Conservation (phyloP, 495 filamentous ascomycete species). For the Ascodesmis nigricans region DNA sequence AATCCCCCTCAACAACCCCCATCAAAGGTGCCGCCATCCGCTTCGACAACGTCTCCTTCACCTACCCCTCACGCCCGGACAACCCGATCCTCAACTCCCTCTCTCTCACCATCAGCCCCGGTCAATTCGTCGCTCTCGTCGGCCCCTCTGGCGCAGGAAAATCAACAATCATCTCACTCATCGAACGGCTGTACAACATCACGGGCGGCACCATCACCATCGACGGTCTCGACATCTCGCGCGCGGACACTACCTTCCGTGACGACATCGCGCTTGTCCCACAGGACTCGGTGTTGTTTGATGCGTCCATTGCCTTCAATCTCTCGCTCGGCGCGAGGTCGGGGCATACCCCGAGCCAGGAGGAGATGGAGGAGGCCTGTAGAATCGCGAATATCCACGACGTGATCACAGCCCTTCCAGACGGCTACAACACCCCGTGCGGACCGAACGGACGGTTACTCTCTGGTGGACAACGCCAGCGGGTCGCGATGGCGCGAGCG, state of each 20-base stretch:
- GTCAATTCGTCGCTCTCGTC: conserved; percentile 13
- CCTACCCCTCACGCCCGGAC: conserved; percentile 29
- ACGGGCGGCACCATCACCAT: conserved; percentile 11
- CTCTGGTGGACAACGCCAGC: conserved; percentile 57
- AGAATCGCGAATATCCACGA: conserved; percentile 38
- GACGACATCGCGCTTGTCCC: conserved; percentile 26
- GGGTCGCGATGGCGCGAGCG: conserved; percentile 53
- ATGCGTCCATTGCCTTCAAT: conserved; percentile 30
- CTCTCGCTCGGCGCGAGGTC: conserved; percentile 27
- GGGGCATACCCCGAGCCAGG: too few relatives aligned
- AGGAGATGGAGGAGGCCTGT: conserved; percentile 32
- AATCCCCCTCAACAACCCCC: too few relatives aligned
- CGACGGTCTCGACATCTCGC: conserved; percentile 9
- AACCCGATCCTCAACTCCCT: conserved; percentile 23
- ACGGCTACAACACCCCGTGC: conserved; percentile 37
- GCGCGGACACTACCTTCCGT: conserved; percentile 25
- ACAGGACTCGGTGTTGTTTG: conserved; percentile 31
- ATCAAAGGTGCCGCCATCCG: conserved; percentile 20
- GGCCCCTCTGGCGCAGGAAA: conserved; percentile 40
- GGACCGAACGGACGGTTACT: conserved; percentile 42
- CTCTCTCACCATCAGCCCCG: conserved; percentile 6
- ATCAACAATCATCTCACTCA: conserved; percentile 40
- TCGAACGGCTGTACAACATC: conserved; percentile 40
- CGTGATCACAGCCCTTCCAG: conserved; percentile 36
- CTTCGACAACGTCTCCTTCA: conserved; percentile 25